A percentile compares a stretch with the other conserved stretches of the same genome.
Conservation (phyloP, 2,329 filamentous ascomycete species). For the Ceratocystiopsis sp. region DNA sequence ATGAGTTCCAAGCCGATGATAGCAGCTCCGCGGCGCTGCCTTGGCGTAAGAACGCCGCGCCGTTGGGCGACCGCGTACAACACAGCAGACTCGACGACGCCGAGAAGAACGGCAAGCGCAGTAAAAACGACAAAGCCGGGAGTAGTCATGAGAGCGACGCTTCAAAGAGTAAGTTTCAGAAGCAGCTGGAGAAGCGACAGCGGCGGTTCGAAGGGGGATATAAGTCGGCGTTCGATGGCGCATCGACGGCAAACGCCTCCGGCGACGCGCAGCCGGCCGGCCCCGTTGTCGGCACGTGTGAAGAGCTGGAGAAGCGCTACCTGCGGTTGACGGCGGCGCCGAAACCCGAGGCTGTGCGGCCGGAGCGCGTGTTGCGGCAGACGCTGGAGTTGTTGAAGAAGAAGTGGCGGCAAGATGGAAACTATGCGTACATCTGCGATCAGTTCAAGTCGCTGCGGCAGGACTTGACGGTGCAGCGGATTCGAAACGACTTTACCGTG, state of each 20-base stretch:
- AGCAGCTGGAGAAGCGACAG: conserved; percentile 72
- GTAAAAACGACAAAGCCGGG: neutral
- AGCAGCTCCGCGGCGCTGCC: conserved; percentile 36
- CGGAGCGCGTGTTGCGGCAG: conserved; percentile 60
- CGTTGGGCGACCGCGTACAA: conserved; percentile 59
- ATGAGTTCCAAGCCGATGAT: conserved; percentile 36
- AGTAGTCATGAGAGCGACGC: conserved; percentile 21
- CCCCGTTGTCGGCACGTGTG: conserved; percentile 73
- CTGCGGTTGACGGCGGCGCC: conserved; percentile 84
- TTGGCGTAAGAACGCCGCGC: conserved; percentile 49
- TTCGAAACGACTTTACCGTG: conserved; percentile 93
- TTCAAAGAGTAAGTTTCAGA: conserved; percentile 69
- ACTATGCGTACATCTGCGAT: conserved; percentile 96
- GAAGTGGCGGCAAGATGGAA: conserved; percentile 86
- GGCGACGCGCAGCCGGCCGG: conserved; percentile 29
- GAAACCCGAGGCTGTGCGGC: conserved; percentile 75
- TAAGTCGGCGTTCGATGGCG: too few relatives aligned
- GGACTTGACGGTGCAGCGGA: conserved; percentile 93
- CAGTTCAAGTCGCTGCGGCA: conserved; percentile 98
- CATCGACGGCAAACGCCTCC: too few relatives aligned
- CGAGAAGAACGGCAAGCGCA: neutral
- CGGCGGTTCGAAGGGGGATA: conserved; percentile 65
- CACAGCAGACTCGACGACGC: conserved; percentile 13
- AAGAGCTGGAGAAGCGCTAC: conserved; percentile 80
- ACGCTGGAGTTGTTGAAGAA: conserved; percentile 78